Evolutionary conservation across 805 yeast genomes (phyloP).

Genomic region (Hanseniaspora valbyensis): DNA sequence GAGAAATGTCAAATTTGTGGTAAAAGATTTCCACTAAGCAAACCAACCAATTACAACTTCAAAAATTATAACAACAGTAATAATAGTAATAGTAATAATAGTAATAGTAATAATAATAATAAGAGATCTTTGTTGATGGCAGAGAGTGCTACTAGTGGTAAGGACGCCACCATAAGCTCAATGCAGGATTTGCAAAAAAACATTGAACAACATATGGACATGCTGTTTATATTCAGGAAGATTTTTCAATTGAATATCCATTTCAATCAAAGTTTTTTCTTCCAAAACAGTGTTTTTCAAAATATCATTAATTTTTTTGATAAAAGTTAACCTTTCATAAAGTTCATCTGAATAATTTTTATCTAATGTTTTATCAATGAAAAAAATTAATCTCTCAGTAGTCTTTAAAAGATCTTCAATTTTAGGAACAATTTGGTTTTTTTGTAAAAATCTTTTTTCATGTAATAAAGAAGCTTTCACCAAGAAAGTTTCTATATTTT

Average conservation of each 20-base stretch:
- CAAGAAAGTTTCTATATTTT: constrained; percentile 63
- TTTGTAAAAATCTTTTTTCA: constrained; percentile 24
- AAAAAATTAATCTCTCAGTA: constrained; percentile 28
- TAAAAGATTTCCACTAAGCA: constrained; percentile 58
- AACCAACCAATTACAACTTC: constrained; percentile 41
- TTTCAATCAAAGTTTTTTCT: constrained; percentile 30
- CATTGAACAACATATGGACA: constrained; percentile 36
- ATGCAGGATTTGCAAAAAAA: constrained; percentile 43
- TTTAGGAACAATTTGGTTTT: constrained; percentile 20
- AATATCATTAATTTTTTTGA: constrained; percentile 14
- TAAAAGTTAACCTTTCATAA: constrained; percentile 15
- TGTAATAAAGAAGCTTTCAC: constrained; percentile 44
- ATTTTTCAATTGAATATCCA: constrained; percentile 32
- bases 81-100: constrained; percentile 45
- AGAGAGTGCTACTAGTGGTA: constrained; percentile 49
- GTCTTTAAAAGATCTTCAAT: constrained; percentile 27
- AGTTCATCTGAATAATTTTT: constrained; percentile 27
- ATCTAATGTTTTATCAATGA: constrained; percentile 28
- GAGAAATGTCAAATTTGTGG: constrained; percentile 86
- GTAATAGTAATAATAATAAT: constrained; percentile 93
- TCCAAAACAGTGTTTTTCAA: constrained; percentile 28
- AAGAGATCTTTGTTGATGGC: constrained; percentile 38
- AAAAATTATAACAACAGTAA: background rate
- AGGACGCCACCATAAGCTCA: constrained; percentile 77
- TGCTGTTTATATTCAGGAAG: constrained; percentile 35